Base-by-base conservation (phyloP, 2,329 filamentous ascomycete species). In the Fonsecaea monophora region DNA sequence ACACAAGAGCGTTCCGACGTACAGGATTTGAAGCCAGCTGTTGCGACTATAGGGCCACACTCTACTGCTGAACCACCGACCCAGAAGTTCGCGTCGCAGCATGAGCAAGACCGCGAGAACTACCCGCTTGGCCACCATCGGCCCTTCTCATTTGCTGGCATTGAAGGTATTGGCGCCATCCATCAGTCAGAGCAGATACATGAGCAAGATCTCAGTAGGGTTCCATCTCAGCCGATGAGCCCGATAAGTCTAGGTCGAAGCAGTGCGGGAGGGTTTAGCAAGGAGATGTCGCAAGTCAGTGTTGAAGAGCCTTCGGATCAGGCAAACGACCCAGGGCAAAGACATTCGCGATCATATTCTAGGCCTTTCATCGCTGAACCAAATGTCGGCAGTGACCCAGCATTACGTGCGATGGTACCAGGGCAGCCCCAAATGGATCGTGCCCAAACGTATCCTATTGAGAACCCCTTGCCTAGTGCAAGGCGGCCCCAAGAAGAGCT, bases 391-490 rank as follows among this genome's bases (percentile, higher is more conserved):
- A 60, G 69, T 48, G 66, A 70, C 53, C 68, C 64, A 13, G 64
- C 66, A 42, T 50, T 66, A 18, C 62, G 59, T 55, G 12, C 56
- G 25, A 32, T 45, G 2, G 62, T 67, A 21, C 58, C 53, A 57
- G 59, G 60, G 25, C 60, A 68, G 50, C 53, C 56, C 5, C 40
- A 59, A 7, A 60, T 62, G n/a, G 62, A 67, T 57, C 59, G 66
- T 54, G 59, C 55, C n/a, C 66, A 66, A 10, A 60, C 64, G 66
- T 65, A 68, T 25, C 60, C 67, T 25, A 53, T 65, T 8, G 65
- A 67, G 25, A 71, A 66, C 42, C 71, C 71, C 25, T 54, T 73
- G 15, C 69, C 70, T 25, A 72, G 70, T 53, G 67, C 70, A 45
- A 67, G 66, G 45, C 65, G 70, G 13, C 62, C 63, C 10, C 67